Conservation (phyloP, 768 basidiomycete species). For the Termitomyces sp. region DNA sequence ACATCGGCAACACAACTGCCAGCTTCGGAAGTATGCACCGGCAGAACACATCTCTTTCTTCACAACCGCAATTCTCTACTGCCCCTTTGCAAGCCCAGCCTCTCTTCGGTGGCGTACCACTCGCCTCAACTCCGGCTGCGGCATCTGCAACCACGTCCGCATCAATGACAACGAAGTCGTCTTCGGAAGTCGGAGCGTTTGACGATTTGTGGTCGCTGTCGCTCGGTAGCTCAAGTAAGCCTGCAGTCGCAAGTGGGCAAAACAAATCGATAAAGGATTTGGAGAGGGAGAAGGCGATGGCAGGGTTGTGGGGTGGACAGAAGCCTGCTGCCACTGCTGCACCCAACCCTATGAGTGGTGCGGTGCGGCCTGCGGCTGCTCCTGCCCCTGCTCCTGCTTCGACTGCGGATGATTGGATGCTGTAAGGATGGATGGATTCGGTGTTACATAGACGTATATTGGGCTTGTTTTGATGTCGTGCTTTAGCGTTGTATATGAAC, state of each 20-base stretch:
- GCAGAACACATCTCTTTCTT: constrained; percentile 28
- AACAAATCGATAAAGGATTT: constrained; percentile 85
- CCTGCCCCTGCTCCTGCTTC: constrained; percentile 2
- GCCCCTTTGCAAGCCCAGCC: constrained; percentile 20
- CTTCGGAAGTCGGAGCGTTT: constrained; percentile 51
- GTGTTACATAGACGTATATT: neutral
- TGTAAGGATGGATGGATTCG: neutral
- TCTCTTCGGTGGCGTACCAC: constrained; percentile 25
- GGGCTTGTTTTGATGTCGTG: neutral
- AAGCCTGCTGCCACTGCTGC: constrained; percentile 10
- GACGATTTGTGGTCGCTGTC: constrained; percentile 89
- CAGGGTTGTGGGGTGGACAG: constrained; percentile 68
- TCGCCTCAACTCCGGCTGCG: constrained; percentile 26
- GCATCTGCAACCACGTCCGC: constrained; percentile 11
- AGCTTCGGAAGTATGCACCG: constrained; percentile 29
- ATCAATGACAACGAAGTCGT: constrained; percentile 22
- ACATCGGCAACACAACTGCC: constrained; percentile 17
- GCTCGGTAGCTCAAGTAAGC: constrained; percentile 45
- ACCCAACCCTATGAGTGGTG: neutral
- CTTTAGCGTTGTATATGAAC: neutral
- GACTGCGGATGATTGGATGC: constrained; percentile 8
- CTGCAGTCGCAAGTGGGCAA: constrained; percentile 19
- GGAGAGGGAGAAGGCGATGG: constrained; percentile 80
- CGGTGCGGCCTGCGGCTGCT: neutral
- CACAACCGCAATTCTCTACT: constrained; percentile 23